Evolutionary conservation across 192 early-diverging fungal species (phyloP).

Genomic region (Coemansia sp.): DNA sequence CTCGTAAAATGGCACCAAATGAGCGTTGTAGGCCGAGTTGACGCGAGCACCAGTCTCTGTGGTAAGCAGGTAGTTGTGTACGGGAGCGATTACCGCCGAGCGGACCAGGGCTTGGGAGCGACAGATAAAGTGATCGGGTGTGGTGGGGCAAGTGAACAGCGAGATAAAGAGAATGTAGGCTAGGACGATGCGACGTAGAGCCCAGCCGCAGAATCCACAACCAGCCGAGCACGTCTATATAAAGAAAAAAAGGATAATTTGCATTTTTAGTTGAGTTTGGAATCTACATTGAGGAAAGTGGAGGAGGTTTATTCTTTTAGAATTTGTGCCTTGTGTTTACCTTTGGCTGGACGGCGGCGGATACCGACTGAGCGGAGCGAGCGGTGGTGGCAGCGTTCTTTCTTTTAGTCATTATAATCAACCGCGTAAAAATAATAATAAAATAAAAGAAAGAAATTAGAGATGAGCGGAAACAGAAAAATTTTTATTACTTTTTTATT

Average conservation of each 20-base stretch:
- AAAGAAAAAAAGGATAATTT: neutral
- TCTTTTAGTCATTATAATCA: slow-evolving; percentile 4
- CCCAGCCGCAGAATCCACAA: slow-evolving; percentile 18
- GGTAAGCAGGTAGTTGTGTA: slow-evolving; percentile 16
- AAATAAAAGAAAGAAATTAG: neutral
- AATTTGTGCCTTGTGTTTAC: slow-evolving; percentile 14
- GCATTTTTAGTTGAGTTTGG: too few relatives aligned
- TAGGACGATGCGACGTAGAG: slow-evolving; percentile 21
- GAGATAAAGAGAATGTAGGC: slow-evolving; percentile 33
- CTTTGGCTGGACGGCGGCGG: slow-evolving; percentile 2
- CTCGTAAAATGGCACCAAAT: slow-evolving; percentile 52
- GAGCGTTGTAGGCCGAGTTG: slow-evolving; percentile 46
- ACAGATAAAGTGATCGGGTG: slow-evolving; percentile 36
- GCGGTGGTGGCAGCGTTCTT: neutral
- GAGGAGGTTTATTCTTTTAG: neutral
- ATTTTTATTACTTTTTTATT: neutral
- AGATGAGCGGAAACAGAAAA: neutral
- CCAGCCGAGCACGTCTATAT: slow-evolving; percentile 12
- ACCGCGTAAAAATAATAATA: neutral
- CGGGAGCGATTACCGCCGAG: slow-evolving; percentile 20
- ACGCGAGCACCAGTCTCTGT: slow-evolving; percentile 51
- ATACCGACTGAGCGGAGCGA: neutral
- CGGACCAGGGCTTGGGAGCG: slow-evolving; percentile 16
- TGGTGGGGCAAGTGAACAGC: slow-evolving; percentile 39
- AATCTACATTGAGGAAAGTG: neutral